phyloP scores from a whole-genome alignment of 1,284 basidiomycete species.

The Somion occarium region DNA sequence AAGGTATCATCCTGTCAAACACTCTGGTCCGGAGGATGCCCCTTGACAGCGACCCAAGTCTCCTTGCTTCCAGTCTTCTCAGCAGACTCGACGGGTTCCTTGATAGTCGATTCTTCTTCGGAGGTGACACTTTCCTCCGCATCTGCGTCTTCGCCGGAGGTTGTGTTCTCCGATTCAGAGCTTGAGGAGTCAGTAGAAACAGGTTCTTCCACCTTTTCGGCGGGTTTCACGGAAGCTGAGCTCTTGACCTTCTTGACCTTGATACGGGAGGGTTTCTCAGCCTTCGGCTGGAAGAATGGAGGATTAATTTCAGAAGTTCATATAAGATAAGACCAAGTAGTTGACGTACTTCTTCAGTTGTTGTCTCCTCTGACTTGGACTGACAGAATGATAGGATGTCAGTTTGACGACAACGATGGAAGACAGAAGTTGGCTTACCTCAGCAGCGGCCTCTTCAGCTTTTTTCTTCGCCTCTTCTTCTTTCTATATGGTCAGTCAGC shows the following conservation, averaged over 20 bases:
- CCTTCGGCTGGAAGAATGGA: conserved; percentile 17
- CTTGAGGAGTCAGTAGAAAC: conserved; percentile 5
- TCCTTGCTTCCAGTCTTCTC: conserved; percentile 41
- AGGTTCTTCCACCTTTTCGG: conserved; percentile 16
- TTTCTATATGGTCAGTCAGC: conserved; percentile 42
- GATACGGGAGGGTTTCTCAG: conserved; percentile 42
- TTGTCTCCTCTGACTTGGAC: not conserved
- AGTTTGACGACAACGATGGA: conserved; percentile 21
- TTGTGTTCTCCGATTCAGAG: conserved; percentile 14
- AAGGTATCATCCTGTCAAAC: conserved; percentile 6
- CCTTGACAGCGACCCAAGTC: conserved; percentile 69
- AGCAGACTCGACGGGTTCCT: conserved; percentile 32
- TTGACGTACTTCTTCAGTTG: not conserved
- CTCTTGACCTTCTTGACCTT: conserved; percentile 48
- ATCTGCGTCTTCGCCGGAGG: conserved; percentile 55
- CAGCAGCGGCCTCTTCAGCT: conserved; percentile 30
- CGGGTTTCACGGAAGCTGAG: conserved; percentile 29
- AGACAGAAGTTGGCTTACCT: not conserved
- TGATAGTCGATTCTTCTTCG: conserved; percentile 49
- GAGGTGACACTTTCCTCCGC: conserved; percentile 70
- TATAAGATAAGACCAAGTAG: not conserved
- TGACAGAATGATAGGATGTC: conserved; percentile 27
- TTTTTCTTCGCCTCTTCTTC: conserved; percentile 43
- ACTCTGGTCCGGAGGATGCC: conserved; percentile 19
- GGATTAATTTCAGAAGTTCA: not conserved